phyloP scores from a whole-genome alignment of 176 grass and related monocot genomes.

The Eleusine indica region DNA sequence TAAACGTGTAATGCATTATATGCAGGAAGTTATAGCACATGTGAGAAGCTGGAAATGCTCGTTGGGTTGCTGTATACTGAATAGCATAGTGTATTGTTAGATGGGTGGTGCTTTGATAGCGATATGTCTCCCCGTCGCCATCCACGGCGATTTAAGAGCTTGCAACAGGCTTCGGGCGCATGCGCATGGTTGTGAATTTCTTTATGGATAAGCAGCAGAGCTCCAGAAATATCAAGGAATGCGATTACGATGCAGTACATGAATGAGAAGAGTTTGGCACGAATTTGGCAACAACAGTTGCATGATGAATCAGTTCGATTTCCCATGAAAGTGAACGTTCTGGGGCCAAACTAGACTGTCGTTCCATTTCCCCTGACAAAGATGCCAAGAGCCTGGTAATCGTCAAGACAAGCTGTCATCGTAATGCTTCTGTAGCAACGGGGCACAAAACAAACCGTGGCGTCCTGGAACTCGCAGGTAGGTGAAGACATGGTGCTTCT shows the following conservation, averaged over 20 bases:
- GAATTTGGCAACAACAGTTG: too few species aligned
- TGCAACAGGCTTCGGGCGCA: too few species aligned
- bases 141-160: too few species aligned
- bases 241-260: too few species aligned
- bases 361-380: too few species aligned
- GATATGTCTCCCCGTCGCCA: too few species aligned
- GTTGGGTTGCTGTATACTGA: neutral
- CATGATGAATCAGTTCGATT: neutral
- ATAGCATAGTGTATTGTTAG: neutral
- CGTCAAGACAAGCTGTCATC: neutral
- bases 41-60: neutral
- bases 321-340: neutral
- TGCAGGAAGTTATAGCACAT: neutral
- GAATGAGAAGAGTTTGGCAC: too few species aligned
- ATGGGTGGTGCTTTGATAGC: too few species aligned
- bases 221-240: too few species aligned
- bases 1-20: neutral
- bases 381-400: too few species aligned
- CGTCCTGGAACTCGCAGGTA: neutral
- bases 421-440: neutral
- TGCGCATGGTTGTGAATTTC: too few species aligned
- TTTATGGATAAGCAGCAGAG: too few species aligned
- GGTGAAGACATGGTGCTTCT: neutral
- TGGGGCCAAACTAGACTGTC: neutral
- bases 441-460: neutral